These are phyloP conservation scores for Rubroboletus satanas DNA, from an alignment of 768 basidiomycete species.

Conservation along the genomic window DNA sequence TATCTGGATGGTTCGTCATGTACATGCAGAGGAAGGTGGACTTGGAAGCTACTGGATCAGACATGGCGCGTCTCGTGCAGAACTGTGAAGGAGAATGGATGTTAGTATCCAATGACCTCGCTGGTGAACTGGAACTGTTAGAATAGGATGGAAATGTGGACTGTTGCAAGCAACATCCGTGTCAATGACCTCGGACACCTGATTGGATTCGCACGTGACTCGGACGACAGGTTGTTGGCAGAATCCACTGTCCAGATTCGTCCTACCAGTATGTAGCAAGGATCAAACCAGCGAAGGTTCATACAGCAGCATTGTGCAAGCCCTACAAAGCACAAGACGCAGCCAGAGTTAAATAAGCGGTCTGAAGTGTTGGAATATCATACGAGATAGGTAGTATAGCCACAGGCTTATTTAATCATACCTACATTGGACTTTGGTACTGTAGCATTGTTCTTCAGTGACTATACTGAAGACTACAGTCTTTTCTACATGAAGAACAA, in stretches of 20 bases:
- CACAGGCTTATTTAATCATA: too few species aligned
- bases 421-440: too few species aligned
- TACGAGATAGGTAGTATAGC: too few species aligned
- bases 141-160: not conserved
- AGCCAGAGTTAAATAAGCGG: not conserved
- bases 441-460: too few species aligned
- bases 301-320: not conserved
- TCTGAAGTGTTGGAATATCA: not conserved
- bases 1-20: slow-evolving; percentile 82
- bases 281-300: too few species aligned
- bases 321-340: not conserved
- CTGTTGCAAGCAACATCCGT: not conserved
- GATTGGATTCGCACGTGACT: not conserved
- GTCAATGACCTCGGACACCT: not conserved
- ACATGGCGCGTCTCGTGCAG: slow-evolving; percentile 35
- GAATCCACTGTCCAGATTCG: too few species aligned
- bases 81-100: not conserved
- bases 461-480: too few species aligned
- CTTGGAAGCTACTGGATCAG: slow-evolving; percentile 72
- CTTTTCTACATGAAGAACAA: not conserved
- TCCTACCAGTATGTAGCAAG: too few species aligned
- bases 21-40: slow-evolving; percentile 78
- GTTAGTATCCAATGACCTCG: not conserved
- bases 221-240: too few species aligned
- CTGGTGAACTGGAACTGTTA: not conserved